A percentile compares a stretch with the other conserved stretches of the same genome.
These are phyloP conservation scores for Rutidosis leptorrhynchoides DNA, from an alignment of 129 eudicot genomes.

Conservation along the genomic window DNA sequence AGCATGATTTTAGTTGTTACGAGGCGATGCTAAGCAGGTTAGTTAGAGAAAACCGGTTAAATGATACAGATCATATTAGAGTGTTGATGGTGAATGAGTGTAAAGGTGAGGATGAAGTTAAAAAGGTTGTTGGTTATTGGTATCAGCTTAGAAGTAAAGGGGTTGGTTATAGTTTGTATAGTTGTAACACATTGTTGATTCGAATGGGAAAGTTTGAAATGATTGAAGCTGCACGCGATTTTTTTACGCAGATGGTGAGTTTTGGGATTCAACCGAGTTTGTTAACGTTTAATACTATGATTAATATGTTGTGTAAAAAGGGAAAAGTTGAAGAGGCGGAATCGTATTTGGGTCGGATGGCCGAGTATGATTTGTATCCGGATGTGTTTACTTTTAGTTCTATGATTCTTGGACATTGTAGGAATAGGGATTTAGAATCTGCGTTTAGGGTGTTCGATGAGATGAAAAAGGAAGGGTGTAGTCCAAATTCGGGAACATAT, in stretches of 20 bases:
- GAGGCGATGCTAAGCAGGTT: conserved; percentile 68
- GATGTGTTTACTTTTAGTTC: conserved; percentile 73
- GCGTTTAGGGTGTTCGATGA: conserved; percentile 60
- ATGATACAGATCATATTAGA: conserved; percentile 53
- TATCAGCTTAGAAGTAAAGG: conserved; percentile 46
- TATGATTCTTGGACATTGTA: conserved; percentile 82
- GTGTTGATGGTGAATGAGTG: conserved; percentile 75
- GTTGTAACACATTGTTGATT: conserved; percentile 70
- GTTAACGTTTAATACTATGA: conserved; percentile 74
- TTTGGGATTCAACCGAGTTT: conserved; percentile 61
- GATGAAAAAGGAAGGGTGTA: conserved; percentile 73
- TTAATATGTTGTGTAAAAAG: conserved; percentile 69
- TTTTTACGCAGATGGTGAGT: conserved; percentile 41
- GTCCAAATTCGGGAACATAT: conserved; percentile 64
- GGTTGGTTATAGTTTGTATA: conserved; percentile 50
- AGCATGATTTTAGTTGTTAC: conserved; percentile 61
- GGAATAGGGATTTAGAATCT: conserved; percentile 50
- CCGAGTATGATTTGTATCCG: conserved; percentile 51
- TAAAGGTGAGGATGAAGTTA: conserved; percentile 42
- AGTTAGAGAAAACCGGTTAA: conserved; percentile 36
- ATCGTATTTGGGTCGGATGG: conserved; percentile 39
- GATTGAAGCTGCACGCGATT: conserved; percentile 52
- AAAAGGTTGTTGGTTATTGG: conserved; percentile 47
- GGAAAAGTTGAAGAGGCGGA: conserved; percentile 75
- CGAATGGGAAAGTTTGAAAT: conserved; percentile 69